Base-by-base conservation (phyloP, 805 yeast genomes). In the Phaffomyces thermotolerans region DNA sequence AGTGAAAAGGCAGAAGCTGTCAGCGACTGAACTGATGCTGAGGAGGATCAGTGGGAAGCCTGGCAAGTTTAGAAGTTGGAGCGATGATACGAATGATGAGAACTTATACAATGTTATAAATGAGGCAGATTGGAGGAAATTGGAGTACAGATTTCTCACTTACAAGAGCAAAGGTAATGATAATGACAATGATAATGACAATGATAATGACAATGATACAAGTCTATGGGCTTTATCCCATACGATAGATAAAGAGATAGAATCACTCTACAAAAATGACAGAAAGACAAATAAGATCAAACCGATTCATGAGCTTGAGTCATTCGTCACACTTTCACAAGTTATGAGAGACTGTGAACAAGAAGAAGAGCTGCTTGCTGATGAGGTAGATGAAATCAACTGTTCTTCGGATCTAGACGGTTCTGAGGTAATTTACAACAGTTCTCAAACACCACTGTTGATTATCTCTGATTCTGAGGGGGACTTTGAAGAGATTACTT, bases 21-120 rank as follows among this genome's bases (percentile, higher is more conserved):
- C 50, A 6, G 42, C 36, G 3, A 45, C 37, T 1, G 36, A 45
- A 10, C 12, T 36, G 24, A 37, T 42, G 45, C 22, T 45, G 13
- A 34, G 40, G 33, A 39, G 34, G 18, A 36, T 45, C 6, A 39
- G 43, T 36, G 48, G 48, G 14, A 45, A 45, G 17, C 45, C 48
- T 9, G n/a, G 20, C 8, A 45, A 45, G 27, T 31, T 45, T 9
- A 32, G 14, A 7, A 33, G 20, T 13, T 20, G n/a, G 6, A 14
- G n/a, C 6, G 22, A 9, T 14, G 13, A 24, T 14, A 25, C 4
- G 7, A 15, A 30, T 23, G 18, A 36, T 29, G 25, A 24, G n/a
- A 29, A 18, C 17, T 10, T 6, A 30, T 40, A 40, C 24, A 27
- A 38, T 23, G 42, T 38, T 12, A 13, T 34, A 8, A 31, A 17